A percentile compares a stretch with the other conserved stretches of the same genome.
These are phyloP conservation scores for Dalbergia oliveri DNA, from an alignment of 306 rosid genomes.

Conservation along the genomic window DNA sequence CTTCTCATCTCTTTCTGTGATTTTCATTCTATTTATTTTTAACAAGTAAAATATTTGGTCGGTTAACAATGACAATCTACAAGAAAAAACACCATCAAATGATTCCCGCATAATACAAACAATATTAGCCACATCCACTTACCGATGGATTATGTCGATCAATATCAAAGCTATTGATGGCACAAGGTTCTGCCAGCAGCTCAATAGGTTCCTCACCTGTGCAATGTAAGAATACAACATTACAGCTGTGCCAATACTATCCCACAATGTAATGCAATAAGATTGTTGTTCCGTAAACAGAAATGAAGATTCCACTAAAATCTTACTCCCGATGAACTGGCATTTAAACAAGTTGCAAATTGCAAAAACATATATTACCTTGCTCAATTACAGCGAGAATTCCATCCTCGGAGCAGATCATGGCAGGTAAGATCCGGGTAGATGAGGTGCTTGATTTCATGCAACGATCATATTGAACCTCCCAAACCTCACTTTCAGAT, in stretches of 20 bases:
- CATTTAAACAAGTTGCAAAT: slow-evolving; percentile 34
- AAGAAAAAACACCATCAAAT: neutral
- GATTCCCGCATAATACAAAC: slow-evolving; percentile 15
- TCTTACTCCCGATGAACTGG: slow-evolving; percentile 24
- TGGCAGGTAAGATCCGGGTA: slow-evolving; percentile 74
- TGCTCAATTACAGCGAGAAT: slow-evolving; percentile 81
- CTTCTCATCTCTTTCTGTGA: neutral
- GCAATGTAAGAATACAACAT: slow-evolving; percentile 24
- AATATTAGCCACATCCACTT: slow-evolving; percentile 47
- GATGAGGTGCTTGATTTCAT: slow-evolving; percentile 75
- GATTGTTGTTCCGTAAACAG: neutral
- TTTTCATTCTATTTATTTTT: neutral
- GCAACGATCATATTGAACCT: slow-evolving; percentile 83
- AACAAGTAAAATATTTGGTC: slow-evolving; percentile 8
- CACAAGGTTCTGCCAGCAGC: slow-evolving; percentile 91
- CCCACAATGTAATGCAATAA: slow-evolving; percentile 3
- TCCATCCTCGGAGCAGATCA: slow-evolving; percentile 96
- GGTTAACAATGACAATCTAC: neutral
- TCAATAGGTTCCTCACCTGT: slow-evolving; percentile 81
- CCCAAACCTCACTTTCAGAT: slow-evolving; percentile 98
- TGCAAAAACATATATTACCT: slow-evolving; percentile 58
- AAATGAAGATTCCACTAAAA: slow-evolving; percentile 1
- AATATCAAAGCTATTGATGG: slow-evolving; percentile 93
- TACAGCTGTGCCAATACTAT: slow-evolving; percentile 31
- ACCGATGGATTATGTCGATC: slow-evolving; percentile 83